These are phyloP conservation scores for Arthroderma sp. DNA, from an alignment of 2,329 filamentous ascomycete genomes.

Conservation along the genomic window DNA sequence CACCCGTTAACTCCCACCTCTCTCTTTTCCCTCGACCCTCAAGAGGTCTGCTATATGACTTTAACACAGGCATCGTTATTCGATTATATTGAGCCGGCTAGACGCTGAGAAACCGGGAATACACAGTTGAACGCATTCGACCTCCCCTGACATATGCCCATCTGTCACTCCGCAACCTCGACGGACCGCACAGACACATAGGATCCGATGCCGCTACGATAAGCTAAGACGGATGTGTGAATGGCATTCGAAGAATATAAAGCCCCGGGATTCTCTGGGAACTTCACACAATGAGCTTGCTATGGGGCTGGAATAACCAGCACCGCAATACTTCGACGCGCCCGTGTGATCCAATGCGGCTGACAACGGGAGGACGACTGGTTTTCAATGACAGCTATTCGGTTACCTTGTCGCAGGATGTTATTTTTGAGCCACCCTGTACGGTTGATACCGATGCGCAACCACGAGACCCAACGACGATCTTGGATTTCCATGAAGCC, in stretches of 20 bases:
- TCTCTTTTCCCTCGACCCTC: no score
- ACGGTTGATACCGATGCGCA: slow-evolving; percentile 15
- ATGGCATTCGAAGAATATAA: slow-evolving; percentile 4
- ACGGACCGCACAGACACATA: neutral
- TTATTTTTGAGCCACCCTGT: slow-evolving; percentile 38
- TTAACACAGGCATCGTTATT: no score
- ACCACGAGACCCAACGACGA: slow-evolving; percentile 29
- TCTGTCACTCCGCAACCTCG: neutral
- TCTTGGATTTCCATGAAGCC: slow-evolving; percentile 62
- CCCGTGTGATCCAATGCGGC: neutral
- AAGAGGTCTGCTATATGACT: no score
- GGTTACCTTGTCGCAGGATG: slow-evolving; percentile 35
- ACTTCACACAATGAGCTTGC: slow-evolving; percentile 6
- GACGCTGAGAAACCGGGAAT: no score
- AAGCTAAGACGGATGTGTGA: slow-evolving; percentile 2
- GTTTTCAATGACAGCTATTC: slow-evolving; percentile 29
- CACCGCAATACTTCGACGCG: neutral
- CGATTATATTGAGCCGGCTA: no score
- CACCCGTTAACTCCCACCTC: no score
- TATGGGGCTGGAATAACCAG: slow-evolving; percentile 2
- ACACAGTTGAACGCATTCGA: no score
- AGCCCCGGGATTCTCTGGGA: slow-evolving; percentile 1
- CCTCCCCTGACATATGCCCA: no score
- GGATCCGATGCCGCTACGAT: neutral
- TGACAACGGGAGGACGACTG: slow-evolving; percentile 18